phyloP scores from a whole-genome alignment of 768 basidiomycete genomes.

The Mycena chlorophos region DNA sequence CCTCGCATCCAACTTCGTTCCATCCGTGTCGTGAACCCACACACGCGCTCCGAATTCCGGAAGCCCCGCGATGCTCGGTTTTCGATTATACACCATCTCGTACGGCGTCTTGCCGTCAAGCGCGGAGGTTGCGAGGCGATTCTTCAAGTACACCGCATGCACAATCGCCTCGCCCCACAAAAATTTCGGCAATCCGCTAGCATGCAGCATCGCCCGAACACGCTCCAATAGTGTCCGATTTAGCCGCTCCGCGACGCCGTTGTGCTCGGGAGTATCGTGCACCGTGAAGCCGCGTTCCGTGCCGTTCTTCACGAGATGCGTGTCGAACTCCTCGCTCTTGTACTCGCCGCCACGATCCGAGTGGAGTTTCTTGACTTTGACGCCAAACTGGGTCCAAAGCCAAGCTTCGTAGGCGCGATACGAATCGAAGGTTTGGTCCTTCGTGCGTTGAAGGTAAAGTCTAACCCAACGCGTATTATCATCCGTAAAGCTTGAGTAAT shows the following conservation, averaged over 20 bases:
- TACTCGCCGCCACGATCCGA: conserved; percentile 34
- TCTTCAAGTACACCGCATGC: conserved; percentile 2
- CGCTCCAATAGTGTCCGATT: conserved; percentile 29
- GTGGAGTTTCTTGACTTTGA: conserved; percentile 27
- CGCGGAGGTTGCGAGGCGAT: background rate
- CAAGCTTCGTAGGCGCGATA: conserved; percentile 30
- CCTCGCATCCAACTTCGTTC: conserved; percentile 25
- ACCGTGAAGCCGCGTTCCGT: conserved; percentile 23
- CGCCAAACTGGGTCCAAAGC: conserved; percentile 27
- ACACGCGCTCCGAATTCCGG: conserved; percentile 28
- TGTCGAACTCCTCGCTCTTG: conserved; percentile 21
- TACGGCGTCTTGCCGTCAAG: conserved; percentile 1
- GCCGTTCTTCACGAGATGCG: conserved; percentile 21
- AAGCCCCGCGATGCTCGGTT: background rate
- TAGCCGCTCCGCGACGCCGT: conserved; percentile 30
- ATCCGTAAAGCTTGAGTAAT: conserved; percentile 38
- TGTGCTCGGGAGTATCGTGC: conserved; percentile 19
- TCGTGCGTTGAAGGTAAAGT: conserved; percentile 28
- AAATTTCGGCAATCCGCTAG: conserved; percentile 4
- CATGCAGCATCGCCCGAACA: conserved; percentile 30
- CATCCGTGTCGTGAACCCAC: conserved; percentile 4
- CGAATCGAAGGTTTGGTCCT: conserved; percentile 28
- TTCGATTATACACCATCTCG: background rate
- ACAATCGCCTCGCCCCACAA: conserved; percentile 2
- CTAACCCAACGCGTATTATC: conserved; percentile 29